Conservation (phyloP, 768 basidiomycete genomes). For the Plicaturopsis crispa region DNA sequence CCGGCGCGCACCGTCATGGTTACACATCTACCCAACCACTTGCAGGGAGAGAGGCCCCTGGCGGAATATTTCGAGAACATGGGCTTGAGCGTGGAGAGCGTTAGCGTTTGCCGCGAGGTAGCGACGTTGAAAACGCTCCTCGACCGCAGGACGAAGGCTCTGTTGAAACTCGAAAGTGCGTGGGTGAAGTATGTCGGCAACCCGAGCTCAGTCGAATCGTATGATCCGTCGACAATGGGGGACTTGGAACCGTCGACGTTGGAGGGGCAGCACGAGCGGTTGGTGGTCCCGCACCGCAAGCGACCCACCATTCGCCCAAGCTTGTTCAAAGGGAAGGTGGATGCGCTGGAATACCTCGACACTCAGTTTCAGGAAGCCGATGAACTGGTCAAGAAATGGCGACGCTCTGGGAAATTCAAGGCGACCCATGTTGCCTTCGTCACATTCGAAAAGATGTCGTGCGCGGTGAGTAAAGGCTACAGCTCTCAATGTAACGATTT, state of each 20-base stretch:
- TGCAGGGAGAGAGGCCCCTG: constrained; percentile 77
- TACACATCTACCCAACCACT: constrained; percentile 73
- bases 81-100: constrained; percentile 84
- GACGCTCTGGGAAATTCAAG: constrained; percentile 67
- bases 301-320: constrained; percentile 71
- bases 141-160: constrained; percentile 72
- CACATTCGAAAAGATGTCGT: constrained; percentile 94
- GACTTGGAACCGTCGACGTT: constrained; percentile 45
- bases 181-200: constrained; percentile 95
- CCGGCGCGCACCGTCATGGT: constrained; percentile 91
- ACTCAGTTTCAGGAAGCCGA: constrained; percentile 74
- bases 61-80: constrained; percentile 94
- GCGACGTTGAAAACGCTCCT: constrained; percentile 64
- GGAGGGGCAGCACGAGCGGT: constrained; percentile 44
- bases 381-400: constrained; percentile 69
- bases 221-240: constrained; percentile 63
- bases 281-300: constrained; percentile 67
- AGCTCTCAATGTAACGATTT: neutral
- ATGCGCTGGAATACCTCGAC: constrained; percentile 87
- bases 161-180: constrained; percentile 71
- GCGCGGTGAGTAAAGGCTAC: constrained; percentile 52
- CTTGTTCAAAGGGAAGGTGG: constrained; percentile 74
- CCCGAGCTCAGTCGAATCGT: constrained; percentile 78
- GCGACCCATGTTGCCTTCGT: constrained; percentile 87
- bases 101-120: constrained; percentile 82